Evolutionary conservation across 2,329 filamentous ascomycete genomes (phyloP).

Genomic region (Rhexocercosporidium sp.): DNA sequence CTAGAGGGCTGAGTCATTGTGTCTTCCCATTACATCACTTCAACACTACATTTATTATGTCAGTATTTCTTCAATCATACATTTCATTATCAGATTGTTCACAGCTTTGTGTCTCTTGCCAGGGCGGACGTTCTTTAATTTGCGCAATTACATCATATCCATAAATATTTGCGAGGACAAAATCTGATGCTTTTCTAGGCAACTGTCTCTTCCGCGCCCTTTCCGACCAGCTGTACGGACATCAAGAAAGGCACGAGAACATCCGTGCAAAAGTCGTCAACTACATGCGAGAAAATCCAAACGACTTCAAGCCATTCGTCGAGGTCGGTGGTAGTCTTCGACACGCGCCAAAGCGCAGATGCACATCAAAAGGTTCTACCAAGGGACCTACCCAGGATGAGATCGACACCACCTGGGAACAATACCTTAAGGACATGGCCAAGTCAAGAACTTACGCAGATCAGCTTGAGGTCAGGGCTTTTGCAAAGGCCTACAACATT

Average conservation of each 20-base stretch:
- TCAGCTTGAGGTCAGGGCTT: slow-evolving; percentile 71
- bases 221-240: slow-evolving; percentile 69
- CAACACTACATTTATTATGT: too few relatives aligned
- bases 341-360: slow-evolving; percentile 50
- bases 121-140: background rate
- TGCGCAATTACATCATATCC: background rate
- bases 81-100: too few relatives aligned
- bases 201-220: slow-evolving; percentile 74
- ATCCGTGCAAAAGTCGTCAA: slow-evolving; percentile 64
- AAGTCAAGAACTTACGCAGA: slow-evolving; percentile 67
- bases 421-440: slow-evolving; percentile 64
- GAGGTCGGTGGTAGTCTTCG: slow-evolving; percentile 47
- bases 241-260: slow-evolving; percentile 59
- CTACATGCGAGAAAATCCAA: slow-evolving; percentile 64
- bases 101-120: too few relatives aligned
- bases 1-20: too few relatives aligned
- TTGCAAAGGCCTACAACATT: slow-evolving; percentile 63
- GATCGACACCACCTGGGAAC: slow-evolving; percentile 55
- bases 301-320: slow-evolving; percentile 70
- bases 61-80: too few relatives aligned
- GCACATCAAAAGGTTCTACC: slow-evolving; percentile 48
- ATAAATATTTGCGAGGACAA: slow-evolving; percentile 12
- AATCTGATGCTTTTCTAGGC: slow-evolving; percentile 50
- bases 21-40: too few relatives aligned
- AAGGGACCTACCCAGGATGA: slow-evolving; percentile 47